A percentile compares a stretch with the other conserved stretches of the same genome.
phyloP scores from a whole-genome alignment of 306 rosid genomes.

The Cicer bijugum region DNA sequence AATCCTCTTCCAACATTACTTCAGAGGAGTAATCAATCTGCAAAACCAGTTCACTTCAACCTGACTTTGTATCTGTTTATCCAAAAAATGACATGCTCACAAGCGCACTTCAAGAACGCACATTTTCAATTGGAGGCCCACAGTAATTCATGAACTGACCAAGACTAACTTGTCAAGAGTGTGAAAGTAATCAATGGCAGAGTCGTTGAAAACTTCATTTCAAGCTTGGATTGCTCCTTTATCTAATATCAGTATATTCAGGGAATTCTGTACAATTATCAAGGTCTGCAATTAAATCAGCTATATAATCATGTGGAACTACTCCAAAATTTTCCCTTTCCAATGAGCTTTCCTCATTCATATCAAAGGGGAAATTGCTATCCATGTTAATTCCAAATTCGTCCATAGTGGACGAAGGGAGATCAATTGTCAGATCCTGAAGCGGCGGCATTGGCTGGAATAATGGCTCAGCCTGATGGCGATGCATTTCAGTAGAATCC shows the following conservation, averaged over 20 bases:
- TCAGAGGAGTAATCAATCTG: conserved; percentile 30
- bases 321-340: conserved; percentile 54
- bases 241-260: conserved; percentile 69
- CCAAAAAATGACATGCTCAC: conserved; percentile 39
- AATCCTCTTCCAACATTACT: conserved; percentile 38
- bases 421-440: conserved; percentile 55
- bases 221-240: conserved; percentile 47
- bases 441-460: conserved; percentile 47
- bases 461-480: conserved; percentile 49
- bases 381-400: conserved; percentile 46
- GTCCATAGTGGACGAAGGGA: conserved; percentile 38
- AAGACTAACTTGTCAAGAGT: conserved; percentile 38
- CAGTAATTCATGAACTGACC: conserved; percentile 38
- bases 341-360: conserved; percentile 42
- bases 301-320: conserved; percentile 55
- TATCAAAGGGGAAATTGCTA: conserved; percentile 41
- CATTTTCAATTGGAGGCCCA: conserved; percentile 35
- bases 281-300: conserved; percentile 63
- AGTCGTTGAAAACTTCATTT: conserved; percentile 46
- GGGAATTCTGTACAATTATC: conserved; percentile 60
- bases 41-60: conserved; percentile 28
- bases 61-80: conserved; percentile 33
- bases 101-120: conserved; percentile 29
- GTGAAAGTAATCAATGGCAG: conserved; percentile 38
- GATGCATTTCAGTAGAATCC: conserved; percentile 61